A percentile compares a stretch with the other conserved stretches of the same genome.
phyloP scores from a whole-genome alignment of 805 yeast genomes.

The Cyberlindnera xishuangbannaensis region DNA sequence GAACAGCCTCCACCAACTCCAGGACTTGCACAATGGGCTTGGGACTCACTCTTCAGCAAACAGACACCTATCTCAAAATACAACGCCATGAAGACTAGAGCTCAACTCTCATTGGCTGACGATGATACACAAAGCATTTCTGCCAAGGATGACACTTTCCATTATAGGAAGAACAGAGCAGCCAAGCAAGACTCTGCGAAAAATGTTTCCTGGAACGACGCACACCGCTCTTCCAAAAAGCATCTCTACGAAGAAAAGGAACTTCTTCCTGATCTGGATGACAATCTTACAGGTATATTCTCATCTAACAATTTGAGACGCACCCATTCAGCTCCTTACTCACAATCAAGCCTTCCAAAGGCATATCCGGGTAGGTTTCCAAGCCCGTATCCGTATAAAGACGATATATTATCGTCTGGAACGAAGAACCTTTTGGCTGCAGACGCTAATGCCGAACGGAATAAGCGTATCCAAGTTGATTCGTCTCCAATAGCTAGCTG shows the following conservation, averaged over 20 bases:
- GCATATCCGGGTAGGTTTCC: constrained; percentile 26
- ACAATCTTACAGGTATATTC: constrained; percentile 4
- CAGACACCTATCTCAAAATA: constrained; percentile 24
- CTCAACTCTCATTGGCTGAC: neutral
- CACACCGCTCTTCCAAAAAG: too few species aligned
- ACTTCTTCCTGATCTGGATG: constrained; percentile 13
- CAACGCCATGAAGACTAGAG: constrained; percentile 10
- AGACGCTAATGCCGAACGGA: constrained; percentile 14
- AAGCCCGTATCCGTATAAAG: constrained; percentile 12
- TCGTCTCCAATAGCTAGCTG: constrained; percentile 11
- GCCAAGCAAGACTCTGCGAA: neutral
- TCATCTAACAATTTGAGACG: constrained; percentile 5
- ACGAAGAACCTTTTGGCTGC: constrained; percentile 17
- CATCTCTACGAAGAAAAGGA: constrained; percentile 17
- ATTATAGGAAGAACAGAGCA: constrained; percentile 6
- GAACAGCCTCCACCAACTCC: constrained; percentile 27
- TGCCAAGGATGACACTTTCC: constrained; percentile 16
- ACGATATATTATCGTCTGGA: constrained; percentile 15
- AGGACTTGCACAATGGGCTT: constrained; percentile 25
- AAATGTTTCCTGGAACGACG: constrained; percentile 14
- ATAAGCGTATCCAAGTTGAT: constrained; percentile 5
- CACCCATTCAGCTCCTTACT: constrained; percentile 8
- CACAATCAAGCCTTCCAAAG: constrained; percentile 10
- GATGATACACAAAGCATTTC: constrained; percentile 7
- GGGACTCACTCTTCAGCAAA: constrained; percentile 21